Evolutionary conservation across 202 grass and related monocot genomes (phyloP), one percentile per base, ranked within the genome.

Genomic region (Setaria viridis): DNA sequence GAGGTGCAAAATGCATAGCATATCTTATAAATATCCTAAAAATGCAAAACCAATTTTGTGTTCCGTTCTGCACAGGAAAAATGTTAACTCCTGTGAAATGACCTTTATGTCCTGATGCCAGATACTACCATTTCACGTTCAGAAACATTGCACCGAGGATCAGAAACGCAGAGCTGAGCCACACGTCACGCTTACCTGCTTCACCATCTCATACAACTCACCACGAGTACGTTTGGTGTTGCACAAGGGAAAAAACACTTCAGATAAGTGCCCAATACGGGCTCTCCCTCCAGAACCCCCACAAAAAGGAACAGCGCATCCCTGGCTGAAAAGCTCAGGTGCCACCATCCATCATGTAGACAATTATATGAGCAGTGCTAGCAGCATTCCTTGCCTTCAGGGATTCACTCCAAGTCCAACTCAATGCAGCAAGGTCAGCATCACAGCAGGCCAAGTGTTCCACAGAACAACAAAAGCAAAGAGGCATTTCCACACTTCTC

Each of bases 401-500:
- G 48, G 11, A 9, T 58, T 64, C 39, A 81, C 49, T 41, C 16
- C n/a, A 12, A 33, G 25, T 29, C 15, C n/a, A 19, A 34, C 11
- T 21, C 62, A 76, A 67, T 74, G 33, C 76, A 80, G 33, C 7
- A 58, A 86, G 41, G 62, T 83, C 53, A 80, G 39, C 0, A 62
- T 7, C 19, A 80, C 3, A 80, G 71, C 67, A 87, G 72, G 58
- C 20, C 8, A 67, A 78, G 66, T 43, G 54, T 70, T 73, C 62
- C 60, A 62, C 45, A 72, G 53, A 82, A 33, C 41, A 86, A 86
- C 15, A 80, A 83, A 78, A 67, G 49, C 37, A 46, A 76, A 90
- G 14, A 90, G 14, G 20, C 65, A 75, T 66, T 66, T 43, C 56
- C 66, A 41, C 51, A 48, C 13, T 53, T 41, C 48, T 20, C 9